phyloP scores from a whole-genome alignment of 2,329 filamentous ascomycete species.

The Ascochyta clinopodiicola region DNA sequence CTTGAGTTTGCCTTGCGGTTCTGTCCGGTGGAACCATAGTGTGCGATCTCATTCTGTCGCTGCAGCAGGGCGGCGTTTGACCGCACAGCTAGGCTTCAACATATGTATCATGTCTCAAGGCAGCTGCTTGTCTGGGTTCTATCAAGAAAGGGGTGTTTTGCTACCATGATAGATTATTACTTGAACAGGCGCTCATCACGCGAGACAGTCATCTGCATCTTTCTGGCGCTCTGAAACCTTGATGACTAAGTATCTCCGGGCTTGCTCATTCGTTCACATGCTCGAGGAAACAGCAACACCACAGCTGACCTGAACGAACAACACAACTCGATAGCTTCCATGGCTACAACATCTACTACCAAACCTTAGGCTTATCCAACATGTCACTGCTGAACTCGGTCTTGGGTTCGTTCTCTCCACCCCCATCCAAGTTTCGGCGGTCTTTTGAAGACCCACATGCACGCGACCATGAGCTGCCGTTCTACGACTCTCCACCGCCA shows the following conservation, averaged over 20 bases:
- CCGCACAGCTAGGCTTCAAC: no score
- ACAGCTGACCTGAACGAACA: conserved; percentile 33
- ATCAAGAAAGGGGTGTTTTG: no score
- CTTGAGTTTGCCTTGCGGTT: no score
- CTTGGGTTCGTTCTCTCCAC: conserved; percentile 44
- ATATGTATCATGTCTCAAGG: no score
- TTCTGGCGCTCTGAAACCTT: neutral
- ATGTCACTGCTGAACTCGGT: conserved; percentile 48
- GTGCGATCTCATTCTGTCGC: no score
- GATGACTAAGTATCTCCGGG: conserved; percentile 11
- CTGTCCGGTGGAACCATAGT: no score
- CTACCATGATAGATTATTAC: no score
- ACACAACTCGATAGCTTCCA: conserved; percentile 11
- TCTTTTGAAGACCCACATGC: conserved; percentile 47
- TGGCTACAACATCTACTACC: conserved; percentile 4
- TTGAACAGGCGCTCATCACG: conserved; percentile 3
- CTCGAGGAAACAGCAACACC: conserved; percentile 24
- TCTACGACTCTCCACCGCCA: conserved; percentile 41
- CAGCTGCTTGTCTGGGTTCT: no score
- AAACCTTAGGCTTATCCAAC: conserved; percentile 4
- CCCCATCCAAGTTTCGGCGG: conserved; percentile 40
- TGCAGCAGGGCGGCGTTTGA: no score
- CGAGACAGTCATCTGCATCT: conserved; percentile 22
- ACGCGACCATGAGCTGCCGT: conserved; percentile 43
- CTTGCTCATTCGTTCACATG: conserved; percentile 43